Percentiles rank a stretch among this genome's conserved stretches.
Conservation (phyloP, 1,139 yeast species). For the Yamadazyma spencermartinsiae region DNA sequence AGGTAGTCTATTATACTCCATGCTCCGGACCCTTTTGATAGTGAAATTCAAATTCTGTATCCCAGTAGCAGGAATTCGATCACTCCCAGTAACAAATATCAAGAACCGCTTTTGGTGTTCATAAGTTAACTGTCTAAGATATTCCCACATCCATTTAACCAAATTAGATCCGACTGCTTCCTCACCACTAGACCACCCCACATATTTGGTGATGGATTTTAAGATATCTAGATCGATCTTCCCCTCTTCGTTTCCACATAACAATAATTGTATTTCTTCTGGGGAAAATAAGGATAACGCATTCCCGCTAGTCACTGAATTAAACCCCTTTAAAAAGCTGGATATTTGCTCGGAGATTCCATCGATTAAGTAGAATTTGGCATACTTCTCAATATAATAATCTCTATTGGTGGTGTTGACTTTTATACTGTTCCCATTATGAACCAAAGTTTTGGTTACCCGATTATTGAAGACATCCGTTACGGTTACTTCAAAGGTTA, state of each 20-base stretch:
- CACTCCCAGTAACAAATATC: constrained; percentile 85
- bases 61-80: constrained; percentile 91
- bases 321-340: constrained; percentile 69
- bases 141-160: constrained; percentile 85
- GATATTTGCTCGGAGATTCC: constrained; percentile 54
- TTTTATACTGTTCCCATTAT: constrained; percentile 50
- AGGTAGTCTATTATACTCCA: constrained; percentile 61
- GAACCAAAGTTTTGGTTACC: constrained; percentile 50
- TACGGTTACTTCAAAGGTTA: constrained; percentile 42
- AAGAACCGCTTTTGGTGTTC: constrained; percentile 61
- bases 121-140: constrained; percentile 47
- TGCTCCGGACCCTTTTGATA: constrained; percentile 53
- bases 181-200: constrained; percentile 51
- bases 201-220: constrained; percentile 70
- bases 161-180: constrained; percentile 39
- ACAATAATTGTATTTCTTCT: constrained; percentile 73
- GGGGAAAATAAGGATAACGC: constrained; percentile 77
- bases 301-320: constrained; percentile 75
- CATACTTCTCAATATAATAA: constrained; percentile 62
- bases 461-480: constrained; percentile 39
- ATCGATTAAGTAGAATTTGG: constrained; percentile 57
- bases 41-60: constrained; percentile 70
- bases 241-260: constrained; percentile 74
- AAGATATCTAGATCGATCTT: constrained; percentile 67
- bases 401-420: constrained; percentile 61